Evolutionary conservation across 176 grass and related monocot species (phyloP).

Genomic region (Bonia amplexicaulis): DNA sequence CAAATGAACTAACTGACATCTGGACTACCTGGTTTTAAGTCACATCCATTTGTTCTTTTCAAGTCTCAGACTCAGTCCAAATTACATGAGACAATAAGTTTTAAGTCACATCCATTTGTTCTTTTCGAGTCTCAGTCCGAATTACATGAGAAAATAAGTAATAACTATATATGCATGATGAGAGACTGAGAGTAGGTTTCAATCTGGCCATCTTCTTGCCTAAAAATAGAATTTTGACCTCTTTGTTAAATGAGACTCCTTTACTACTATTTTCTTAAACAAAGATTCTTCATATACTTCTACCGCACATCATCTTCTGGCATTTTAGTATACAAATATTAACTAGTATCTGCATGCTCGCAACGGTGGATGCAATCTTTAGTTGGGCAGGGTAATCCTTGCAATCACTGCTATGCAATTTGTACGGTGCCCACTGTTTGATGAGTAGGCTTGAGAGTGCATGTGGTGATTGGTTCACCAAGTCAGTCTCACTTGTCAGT

Average conservation of each 20-base stretch:
- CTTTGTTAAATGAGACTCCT: not conserved
- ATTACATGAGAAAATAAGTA: not conserved
- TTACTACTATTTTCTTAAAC: not conserved
- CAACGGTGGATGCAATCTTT: not conserved
- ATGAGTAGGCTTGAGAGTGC: slow-evolving; percentile 3
- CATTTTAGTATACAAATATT: not conserved
- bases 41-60: not conserved
- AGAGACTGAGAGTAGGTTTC: not conserved
- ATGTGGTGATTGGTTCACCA: not conserved
- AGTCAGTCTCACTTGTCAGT: not conserved
- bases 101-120: too few species aligned
- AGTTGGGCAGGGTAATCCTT: not conserved
- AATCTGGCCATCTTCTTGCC: not conserved
- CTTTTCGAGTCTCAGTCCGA: too few species aligned
- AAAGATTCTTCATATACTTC: not conserved
- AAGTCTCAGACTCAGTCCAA: not conserved
- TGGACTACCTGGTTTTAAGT: not conserved
- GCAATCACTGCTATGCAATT: slow-evolving; percentile 1
- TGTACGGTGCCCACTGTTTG: not conserved
- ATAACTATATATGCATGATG: not conserved
- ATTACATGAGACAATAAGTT: not conserved
- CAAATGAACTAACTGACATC: slow-evolving; percentile 10
- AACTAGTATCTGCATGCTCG: not conserved
- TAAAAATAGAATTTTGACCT: not conserved
- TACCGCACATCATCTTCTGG: not conserved